These are phyloP conservation scores for Fusarium aywerte DNA, from an alignment of 2,329 filamentous ascomycete species.

Conservation along the genomic window DNA sequence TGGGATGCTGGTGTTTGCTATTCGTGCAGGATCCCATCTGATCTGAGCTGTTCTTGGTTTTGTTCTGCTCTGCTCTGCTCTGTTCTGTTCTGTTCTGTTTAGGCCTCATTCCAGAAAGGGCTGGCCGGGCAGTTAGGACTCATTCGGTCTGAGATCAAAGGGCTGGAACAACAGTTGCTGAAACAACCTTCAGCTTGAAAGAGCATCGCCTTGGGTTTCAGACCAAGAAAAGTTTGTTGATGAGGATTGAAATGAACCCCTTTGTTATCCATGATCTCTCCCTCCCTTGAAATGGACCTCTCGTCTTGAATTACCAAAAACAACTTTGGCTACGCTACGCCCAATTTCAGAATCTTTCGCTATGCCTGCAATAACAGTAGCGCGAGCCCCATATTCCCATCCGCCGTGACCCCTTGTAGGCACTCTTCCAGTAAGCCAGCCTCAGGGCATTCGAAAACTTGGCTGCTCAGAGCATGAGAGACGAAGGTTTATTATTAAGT, in stretches of 20 bases:
- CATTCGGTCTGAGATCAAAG: slow-evolving; percentile 15
- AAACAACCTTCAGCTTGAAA: slow-evolving; percentile 21
- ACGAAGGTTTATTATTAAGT: no score
- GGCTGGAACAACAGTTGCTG: slow-evolving; percentile 14
- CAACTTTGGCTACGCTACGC: slow-evolving; percentile 29
- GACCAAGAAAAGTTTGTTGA: slow-evolving; percentile 3
- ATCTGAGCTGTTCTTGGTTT: slow-evolving; percentile 18
- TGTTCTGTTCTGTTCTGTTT: slow-evolving; percentile 22
- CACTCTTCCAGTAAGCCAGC: slow-evolving; percentile 41
- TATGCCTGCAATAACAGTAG: slow-evolving; percentile 45
- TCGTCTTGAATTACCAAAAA: slow-evolving; percentile 22
- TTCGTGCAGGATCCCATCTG: slow-evolving; percentile 12
- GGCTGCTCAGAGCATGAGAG: no score
- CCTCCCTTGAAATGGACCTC: slow-evolving; percentile 28
- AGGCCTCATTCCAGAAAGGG: slow-evolving; percentile 30
- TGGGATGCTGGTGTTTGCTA: slow-evolving; percentile 26
- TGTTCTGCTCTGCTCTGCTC: slow-evolving; percentile 2
- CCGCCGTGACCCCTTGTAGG: slow-evolving; percentile 30
- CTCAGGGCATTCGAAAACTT: no score
- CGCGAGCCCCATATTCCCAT: slow-evolving; percentile 32
- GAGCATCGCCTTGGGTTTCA: slow-evolving; percentile 8
- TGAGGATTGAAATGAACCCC: slow-evolving; percentile 10
- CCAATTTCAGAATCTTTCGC: slow-evolving; percentile 40
- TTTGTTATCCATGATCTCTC: slow-evolving; percentile 14
- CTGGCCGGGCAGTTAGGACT: slow-evolving; percentile 22